phyloP scores from a whole-genome alignment of 2,329 filamentous ascomycete species.

The Ascocoryne sarcoides region DNA sequence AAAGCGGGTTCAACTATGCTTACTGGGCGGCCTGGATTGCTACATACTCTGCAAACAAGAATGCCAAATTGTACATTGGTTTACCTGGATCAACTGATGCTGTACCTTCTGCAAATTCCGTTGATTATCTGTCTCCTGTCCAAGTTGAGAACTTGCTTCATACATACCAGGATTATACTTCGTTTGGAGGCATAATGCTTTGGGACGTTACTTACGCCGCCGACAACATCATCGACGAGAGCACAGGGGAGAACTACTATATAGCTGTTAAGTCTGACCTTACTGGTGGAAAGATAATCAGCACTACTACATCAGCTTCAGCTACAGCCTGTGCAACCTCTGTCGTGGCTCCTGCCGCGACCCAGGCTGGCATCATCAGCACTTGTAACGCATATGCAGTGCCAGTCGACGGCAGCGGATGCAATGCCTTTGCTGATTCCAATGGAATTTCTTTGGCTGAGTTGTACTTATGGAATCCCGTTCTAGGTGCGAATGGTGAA shows the following conservation, averaged over 20 bases:
- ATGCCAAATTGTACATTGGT: constrained; percentile 27
- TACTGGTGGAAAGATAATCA: constrained; percentile 7
- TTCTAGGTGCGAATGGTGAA: neutral
- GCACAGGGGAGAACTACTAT: constrained; percentile 1
- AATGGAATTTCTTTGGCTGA: neutral
- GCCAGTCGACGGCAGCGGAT: neutral
- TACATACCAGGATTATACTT: constrained; percentile 12
- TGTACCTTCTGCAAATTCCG: constrained; percentile 1
- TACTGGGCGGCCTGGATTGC: constrained; percentile 17
- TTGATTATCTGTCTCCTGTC: constrained; percentile 18
- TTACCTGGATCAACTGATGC: constrained; percentile 16
- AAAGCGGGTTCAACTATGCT: constrained; percentile 20
- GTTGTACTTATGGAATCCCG: neutral
- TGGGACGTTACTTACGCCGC: constrained; percentile 24
- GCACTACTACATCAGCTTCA: constrained; percentile 6
- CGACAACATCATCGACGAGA: constrained; percentile 8
- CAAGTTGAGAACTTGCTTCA: constrained; percentile 20
- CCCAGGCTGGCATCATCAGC: neutral
- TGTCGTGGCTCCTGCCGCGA: neutral
- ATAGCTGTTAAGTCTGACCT: constrained; percentile 17
- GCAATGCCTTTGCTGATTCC: neutral
- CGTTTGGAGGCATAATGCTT: constrained; percentile 29
- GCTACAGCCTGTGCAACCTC: constrained; percentile 1
- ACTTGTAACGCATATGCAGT: neutral
- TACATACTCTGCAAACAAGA: constrained; percentile 13